Evolutionary conservation across 2,329 filamentous ascomycete species (phyloP).

Genomic region (Chlorencoelia australis): DNA sequence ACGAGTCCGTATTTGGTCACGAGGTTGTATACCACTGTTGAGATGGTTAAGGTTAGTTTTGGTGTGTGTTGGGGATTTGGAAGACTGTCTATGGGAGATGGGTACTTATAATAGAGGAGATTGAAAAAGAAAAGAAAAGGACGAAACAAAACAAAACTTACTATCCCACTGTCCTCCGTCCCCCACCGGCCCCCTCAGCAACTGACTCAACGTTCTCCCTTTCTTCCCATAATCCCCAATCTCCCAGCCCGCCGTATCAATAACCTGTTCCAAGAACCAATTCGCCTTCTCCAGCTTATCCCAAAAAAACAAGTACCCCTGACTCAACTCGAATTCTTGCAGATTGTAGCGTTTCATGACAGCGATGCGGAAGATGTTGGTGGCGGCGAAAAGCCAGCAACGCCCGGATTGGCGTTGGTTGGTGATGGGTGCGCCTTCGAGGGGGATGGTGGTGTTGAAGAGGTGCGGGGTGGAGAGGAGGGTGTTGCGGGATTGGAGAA

Average conservation of each 20-base stretch:
- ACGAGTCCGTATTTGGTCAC: slow-evolving; percentile 84
- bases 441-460: slow-evolving; percentile 74
- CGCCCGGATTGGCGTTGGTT: slow-evolving; percentile 74
- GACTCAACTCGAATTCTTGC: slow-evolving; percentile 72
- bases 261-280: slow-evolving; percentile 76
- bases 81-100: no score
- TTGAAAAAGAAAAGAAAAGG: background rate
- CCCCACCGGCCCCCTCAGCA: slow-evolving; percentile 58
- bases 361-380: slow-evolving; percentile 85
- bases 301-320: slow-evolving; percentile 85
- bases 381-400: slow-evolving; percentile 87
- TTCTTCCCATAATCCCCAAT: no score
- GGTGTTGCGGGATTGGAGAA: slow-evolving; percentile 54
- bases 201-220: slow-evolving; percentile 59
- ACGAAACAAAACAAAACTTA: slow-evolving; percentile 1
- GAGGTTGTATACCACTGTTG: slow-evolving; percentile 58
- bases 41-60: slow-evolving; percentile 1
- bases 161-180: slow-evolving; percentile 92
- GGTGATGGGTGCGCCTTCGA: slow-evolving; percentile 74
- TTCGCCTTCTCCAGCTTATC: slow-evolving; percentile 90
- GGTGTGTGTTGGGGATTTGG: no score
- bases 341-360: slow-evolving; percentile 77
- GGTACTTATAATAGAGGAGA: background rate
- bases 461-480: slow-evolving; percentile 63
- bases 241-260: slow-evolving; percentile 61